Base-by-base conservation (phyloP, 2,329 filamentous ascomycete species). In the Fusarium pilosicola region DNA sequence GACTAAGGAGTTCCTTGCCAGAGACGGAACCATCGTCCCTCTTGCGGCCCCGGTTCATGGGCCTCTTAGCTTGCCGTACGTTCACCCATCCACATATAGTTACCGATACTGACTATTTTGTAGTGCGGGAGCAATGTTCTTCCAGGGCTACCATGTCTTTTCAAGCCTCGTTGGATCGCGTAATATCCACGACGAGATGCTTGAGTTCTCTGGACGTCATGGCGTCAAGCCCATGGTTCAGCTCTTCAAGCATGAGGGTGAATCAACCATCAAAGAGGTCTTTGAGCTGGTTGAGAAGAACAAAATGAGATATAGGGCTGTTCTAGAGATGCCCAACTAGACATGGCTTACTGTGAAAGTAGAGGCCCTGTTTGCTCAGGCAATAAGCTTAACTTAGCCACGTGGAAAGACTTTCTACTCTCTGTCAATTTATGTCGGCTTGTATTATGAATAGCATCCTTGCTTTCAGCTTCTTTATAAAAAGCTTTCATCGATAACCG, bases 231-330 rank as follows among this genome's bases (percentile, higher is more conserved):
- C 64, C 0, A 59, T 66, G 64, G 38, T 66, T 6, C 49, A 66
- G 2, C 15, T 66, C 26, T 66, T 66, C n/a, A 59, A 59, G 18
- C 64, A 66, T 22, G 32, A 59, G 15, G 64, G 64, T 7, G 49
- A n/a, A 15, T 30, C 39, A 12, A 66, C 30, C 8, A 67, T 67
- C 38, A 58, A 51, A 1, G 18, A 49, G 2, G 44, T 66, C 2
- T 66, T 66, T 15, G 36, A 39, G 2, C 15, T 67, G 5, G 9
- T 67, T 0, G 32, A 59, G 15, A 17, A 39, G 32, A 66, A 67
- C 3, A 67, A 66, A n/a, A 67, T 67, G 62, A 30, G 62, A 15
- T 66, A 67, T 5, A 59, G 64, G 14, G 64, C 64, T 49, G 64
- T 67, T 9, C 18, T 67, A 7, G 38, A 67, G 3, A 66, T 66